Evolutionary conservation across 148 eudicot species (phyloP).

Genomic region (Suaeda aralocaspica): DNA sequence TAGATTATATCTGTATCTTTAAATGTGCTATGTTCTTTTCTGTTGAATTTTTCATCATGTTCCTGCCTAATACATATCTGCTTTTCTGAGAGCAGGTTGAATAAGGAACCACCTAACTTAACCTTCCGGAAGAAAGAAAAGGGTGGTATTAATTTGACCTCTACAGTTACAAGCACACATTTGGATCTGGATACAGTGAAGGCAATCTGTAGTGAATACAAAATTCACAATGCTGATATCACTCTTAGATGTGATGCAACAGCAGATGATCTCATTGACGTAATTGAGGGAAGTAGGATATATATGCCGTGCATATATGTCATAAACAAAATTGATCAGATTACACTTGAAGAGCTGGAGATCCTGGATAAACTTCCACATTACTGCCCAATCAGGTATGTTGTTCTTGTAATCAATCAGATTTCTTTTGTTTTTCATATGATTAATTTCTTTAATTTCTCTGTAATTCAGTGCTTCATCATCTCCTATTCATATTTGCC

Average conservation of each 20-base stretch:
- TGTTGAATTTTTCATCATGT: neutral
- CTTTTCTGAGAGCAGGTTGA: conserved; percentile 51
- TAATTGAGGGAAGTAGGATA: conserved; percentile 93
- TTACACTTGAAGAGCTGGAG: conserved; percentile 91
- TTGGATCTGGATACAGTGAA: conserved; percentile 95
- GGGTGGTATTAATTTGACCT: conserved; percentile 96
- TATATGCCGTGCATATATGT: conserved; percentile 95
- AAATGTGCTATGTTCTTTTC: neutral
- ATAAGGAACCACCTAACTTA: conserved; percentile 97
- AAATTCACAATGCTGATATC: conserved; percentile 94
- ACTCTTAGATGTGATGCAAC: conserved; percentile 87
- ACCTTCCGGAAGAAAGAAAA: conserved; percentile 90
- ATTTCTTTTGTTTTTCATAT: neutral
- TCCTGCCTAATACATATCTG: neutral
- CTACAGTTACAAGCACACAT: conserved; percentile 83
- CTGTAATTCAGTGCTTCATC: neutral
- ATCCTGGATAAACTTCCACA: conserved; percentile 96
- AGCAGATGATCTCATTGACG: conserved; percentile 97
- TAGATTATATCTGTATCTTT: neutral
- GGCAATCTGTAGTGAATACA: conserved; percentile 95
- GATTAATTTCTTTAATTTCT: neutral
- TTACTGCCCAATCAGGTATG: conserved; percentile 94
- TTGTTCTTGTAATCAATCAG: neutral
- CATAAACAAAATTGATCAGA: conserved; percentile 93
- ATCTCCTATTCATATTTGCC: neutral